Conservation (phyloP, 345 rosid genomes). For the Excoecaria cochinchinensis region DNA sequence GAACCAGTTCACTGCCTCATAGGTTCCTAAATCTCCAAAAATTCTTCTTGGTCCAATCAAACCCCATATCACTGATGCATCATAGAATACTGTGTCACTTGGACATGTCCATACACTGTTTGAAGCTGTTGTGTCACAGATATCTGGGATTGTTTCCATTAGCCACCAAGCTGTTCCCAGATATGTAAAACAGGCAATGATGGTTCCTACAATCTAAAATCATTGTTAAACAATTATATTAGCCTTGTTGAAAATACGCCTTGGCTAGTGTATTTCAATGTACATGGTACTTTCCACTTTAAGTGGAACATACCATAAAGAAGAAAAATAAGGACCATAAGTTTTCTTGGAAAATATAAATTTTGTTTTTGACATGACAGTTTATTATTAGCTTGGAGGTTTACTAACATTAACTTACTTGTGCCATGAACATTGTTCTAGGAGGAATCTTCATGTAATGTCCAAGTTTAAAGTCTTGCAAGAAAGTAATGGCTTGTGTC, state of each 20-base stretch:
- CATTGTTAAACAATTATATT: too few relatives aligned
- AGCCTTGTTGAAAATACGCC: too few relatives aligned
- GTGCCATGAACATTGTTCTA: slow-evolving; percentile 97
- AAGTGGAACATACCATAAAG: too few relatives aligned
- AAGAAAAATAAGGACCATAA: too few relatives aligned
- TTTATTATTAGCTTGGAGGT: too few relatives aligned
- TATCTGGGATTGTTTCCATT: slow-evolving; percentile 79
- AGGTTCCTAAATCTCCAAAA: slow-evolving; percentile 81
- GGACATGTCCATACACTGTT: slow-evolving; percentile 92
- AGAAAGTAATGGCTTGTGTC: slow-evolving; percentile 81
- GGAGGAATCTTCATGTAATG: slow-evolving; percentile 99
- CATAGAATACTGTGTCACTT: slow-evolving; percentile 77
- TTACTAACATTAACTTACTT: slow-evolving; percentile 34
- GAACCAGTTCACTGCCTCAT: slow-evolving; percentile 84
- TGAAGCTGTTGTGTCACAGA: slow-evolving; percentile 64
- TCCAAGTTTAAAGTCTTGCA: slow-evolving; percentile 97
- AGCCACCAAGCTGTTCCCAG: slow-evolving; percentile 96
- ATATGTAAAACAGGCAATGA: slow-evolving; percentile 78
- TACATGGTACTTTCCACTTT: too few relatives aligned
- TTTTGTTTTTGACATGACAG: too few relatives aligned
- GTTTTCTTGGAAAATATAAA: too few relatives aligned
- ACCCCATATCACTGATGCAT: slow-evolving; percentile 97
- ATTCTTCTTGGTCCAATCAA: slow-evolving; percentile 84
- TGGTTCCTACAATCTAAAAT: slow-evolving; percentile 72
- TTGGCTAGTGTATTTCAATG: background rate